phyloP scores from a whole-genome alignment of 352 stramenopile species.

The Globisporangium paddicum region DNA sequence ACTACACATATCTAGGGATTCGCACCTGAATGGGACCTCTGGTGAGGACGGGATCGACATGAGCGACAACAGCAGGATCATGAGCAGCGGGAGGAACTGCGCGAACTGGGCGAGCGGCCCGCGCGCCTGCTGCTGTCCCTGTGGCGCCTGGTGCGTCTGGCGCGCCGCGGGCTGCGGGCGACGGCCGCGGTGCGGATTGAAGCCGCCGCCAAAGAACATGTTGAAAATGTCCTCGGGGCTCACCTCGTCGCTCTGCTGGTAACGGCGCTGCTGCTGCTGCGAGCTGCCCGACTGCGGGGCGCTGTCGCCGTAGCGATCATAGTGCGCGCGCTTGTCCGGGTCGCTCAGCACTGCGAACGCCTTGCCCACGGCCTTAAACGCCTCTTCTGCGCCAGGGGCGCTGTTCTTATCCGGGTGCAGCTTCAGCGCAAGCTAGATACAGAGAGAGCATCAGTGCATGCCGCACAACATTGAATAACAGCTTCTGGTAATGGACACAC shows the following conservation, averaged over 20 bases:
- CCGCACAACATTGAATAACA: not conserved
- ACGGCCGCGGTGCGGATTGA: slow-evolving; percentile 48
- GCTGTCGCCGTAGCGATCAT: slow-evolving; percentile 75
- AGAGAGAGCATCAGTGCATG: slow-evolving; percentile 6
- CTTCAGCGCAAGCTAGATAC: slow-evolving; percentile 79
- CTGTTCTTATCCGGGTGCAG: slow-evolving; percentile 95
- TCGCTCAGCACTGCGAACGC: slow-evolving; percentile 93
- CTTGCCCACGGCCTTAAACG: slow-evolving; percentile 95
- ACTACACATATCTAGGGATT: not conserved
- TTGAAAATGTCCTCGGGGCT: slow-evolving; percentile 91
- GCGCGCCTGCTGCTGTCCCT: slow-evolving; percentile 23
- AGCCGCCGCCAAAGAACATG: slow-evolving; percentile 89
- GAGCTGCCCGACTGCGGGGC: slow-evolving; percentile 26
- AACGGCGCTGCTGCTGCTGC: slow-evolving; percentile 35
- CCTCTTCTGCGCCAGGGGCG: slow-evolving; percentile 94
- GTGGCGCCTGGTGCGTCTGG: slow-evolving; percentile 17
- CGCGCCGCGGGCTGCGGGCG: slow-evolving; percentile 4
- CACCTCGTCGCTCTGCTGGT: slow-evolving; percentile 81
- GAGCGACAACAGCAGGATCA: slow-evolving; percentile 84
- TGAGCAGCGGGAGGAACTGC: slow-evolving; percentile 80
- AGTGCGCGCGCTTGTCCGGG: slow-evolving; percentile 83
- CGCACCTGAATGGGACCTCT: slow-evolving; percentile 72
- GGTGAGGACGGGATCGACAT: slow-evolving; percentile 66
- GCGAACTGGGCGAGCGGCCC: slow-evolving; percentile 47
- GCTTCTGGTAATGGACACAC: not conserved